phyloP scores from a whole-genome alignment of 148 eudicot genomes.

The Fagopyrum esculentum region DNA sequence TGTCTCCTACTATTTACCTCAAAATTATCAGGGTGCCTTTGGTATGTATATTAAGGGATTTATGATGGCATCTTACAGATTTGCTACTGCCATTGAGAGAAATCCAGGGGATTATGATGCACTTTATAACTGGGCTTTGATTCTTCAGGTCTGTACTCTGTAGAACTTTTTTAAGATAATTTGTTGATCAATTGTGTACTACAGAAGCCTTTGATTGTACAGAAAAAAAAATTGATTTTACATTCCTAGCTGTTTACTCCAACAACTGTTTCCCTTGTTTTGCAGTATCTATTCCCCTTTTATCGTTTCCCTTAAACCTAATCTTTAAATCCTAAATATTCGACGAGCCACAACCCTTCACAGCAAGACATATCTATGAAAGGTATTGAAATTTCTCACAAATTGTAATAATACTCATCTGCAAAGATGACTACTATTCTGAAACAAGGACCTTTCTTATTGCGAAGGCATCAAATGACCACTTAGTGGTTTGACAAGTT shows the following conservation, averaged over 20 bases:
- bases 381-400: background rate
- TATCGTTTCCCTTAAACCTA: background rate
- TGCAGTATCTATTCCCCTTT: background rate
- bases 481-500: background rate
- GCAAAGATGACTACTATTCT: background rate
- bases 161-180: background rate
- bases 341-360: background rate
- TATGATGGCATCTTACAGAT: slow-evolving; percentile 41
- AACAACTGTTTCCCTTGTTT: background rate
- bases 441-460: background rate
- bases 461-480: background rate
- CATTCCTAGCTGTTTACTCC: slow-evolving; percentile 1
- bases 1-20: background rate
- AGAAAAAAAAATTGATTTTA: background rate
- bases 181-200: background rate
- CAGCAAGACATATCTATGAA: background rate
- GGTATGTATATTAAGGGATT: background rate
- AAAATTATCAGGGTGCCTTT: background rate
- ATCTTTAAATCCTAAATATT: background rate
- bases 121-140: slow-evolving; percentile 95
- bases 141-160: slow-evolving; percentile 81
- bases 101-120: slow-evolving; percentile 92
- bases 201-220: background rate
- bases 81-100: slow-evolving; percentile 76
- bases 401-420: background rate